Percentiles rank a stretch among this genome's conserved stretches.
Evolutionary conservation across 176 grass and related monocot genomes (phyloP).

Genomic region (Carex littledalei): DNA sequence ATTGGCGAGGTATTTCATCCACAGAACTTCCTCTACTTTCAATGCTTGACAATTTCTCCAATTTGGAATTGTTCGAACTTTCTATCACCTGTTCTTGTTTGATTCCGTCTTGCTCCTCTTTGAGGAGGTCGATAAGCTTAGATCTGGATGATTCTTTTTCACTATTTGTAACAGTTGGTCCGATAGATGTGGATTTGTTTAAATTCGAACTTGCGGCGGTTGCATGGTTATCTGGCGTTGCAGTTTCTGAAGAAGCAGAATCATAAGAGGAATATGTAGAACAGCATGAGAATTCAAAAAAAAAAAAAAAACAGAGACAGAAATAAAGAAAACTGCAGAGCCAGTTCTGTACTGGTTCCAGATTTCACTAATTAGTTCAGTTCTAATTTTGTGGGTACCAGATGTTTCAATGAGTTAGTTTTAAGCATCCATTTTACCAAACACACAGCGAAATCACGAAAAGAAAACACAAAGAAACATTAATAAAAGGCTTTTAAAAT

Average conservation of each 20-base stretch:
- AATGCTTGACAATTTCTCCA: conserved; percentile 7
- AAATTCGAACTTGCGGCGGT: not conserved
- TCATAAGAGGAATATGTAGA: not conserved
- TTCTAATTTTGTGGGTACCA: not conserved
- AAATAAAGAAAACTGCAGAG: not conserved
- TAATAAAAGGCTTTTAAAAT: not conserved
- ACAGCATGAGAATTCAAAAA: not conserved
- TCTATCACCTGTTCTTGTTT: not conserved
- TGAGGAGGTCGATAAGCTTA: not conserved
- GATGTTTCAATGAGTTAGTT: not conserved
- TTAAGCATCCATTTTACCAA: not conserved
- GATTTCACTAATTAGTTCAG: not conserved
- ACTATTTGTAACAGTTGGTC: not conserved
- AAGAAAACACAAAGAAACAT: not conserved
- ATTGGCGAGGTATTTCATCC: not conserved
- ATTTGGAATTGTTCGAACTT: not conserved
- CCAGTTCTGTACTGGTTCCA: not conserved
- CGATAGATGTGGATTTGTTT: not conserved
- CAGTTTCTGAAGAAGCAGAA: not conserved
- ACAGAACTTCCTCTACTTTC: not conserved
- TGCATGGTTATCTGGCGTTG: not conserved
- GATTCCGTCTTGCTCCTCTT: not conserved
- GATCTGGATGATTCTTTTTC: not conserved
- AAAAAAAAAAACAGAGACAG: no score
- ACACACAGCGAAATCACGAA: not conserved